A percentile compares a stretch with the other conserved stretches of the same genome.
These are phyloP conservation scores for Psilocybe azurescens DNA, from an alignment of 768 basidiomycete species.

Conservation along the genomic window DNA sequence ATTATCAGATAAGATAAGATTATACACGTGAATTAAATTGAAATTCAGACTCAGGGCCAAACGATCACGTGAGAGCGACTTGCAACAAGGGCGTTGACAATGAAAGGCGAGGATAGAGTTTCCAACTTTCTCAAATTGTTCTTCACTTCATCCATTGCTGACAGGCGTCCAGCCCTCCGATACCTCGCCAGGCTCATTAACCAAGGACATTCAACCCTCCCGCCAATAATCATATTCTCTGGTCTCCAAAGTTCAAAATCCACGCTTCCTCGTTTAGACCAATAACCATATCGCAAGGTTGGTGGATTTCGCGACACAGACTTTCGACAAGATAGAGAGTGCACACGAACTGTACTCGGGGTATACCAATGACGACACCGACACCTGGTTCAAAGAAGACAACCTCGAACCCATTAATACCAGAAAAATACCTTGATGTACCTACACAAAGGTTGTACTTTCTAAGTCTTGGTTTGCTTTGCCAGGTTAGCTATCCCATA, in stretches of 20 bases:
- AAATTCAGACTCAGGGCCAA: background rate
- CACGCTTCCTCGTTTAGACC: background rate
- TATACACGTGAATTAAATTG: background rate
- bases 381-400: slow-evolving; percentile 14
- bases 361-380: slow-evolving; percentile 18
- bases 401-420: slow-evolving; percentile 56
- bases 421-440: slow-evolving; percentile 74
- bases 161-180: background rate
- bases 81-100: background rate
- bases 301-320: background rate
- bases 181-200: background rate
- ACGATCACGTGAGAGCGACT: slow-evolving; percentile 16
- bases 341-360: background rate
- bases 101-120: background rate
- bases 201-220: background rate
- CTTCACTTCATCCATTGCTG: too few species aligned
- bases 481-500: slow-evolving; percentile 60
- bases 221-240: background rate
- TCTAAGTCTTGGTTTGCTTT: slow-evolving; percentile 73
- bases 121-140: too few species aligned
- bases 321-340: background rate
- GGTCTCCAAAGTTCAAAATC: background rate
- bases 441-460: slow-evolving; percentile 84
- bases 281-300: background rate
- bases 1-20: slow-evolving; percentile 15